phyloP scores from a whole-genome alignment of 2,329 filamentous ascomycete genomes.

The Aspergillus sp. region DNA sequence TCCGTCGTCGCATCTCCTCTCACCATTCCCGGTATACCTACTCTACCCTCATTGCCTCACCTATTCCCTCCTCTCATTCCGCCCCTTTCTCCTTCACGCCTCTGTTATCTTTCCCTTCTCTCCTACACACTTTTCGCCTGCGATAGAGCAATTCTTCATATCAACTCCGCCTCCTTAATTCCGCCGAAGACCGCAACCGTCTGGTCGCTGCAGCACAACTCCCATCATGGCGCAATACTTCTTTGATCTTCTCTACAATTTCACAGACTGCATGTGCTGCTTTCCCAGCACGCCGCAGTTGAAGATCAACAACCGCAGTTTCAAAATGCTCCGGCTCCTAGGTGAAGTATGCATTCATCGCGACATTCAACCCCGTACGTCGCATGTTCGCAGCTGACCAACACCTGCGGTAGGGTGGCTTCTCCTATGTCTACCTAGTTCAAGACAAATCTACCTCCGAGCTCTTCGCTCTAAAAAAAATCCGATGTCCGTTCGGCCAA shows the following conservation, averaged over 20 bases:
- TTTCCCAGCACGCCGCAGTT: conserved; percentile 92
- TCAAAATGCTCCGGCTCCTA: conserved; percentile 90
- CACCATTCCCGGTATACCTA: background rate
- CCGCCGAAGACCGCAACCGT: conserved; percentile 3
- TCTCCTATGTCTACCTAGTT: conserved; percentile 98
- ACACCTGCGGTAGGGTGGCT: conserved; percentile 68
- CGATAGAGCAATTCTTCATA: background rate
- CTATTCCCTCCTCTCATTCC: background rate
- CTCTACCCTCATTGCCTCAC: background rate
- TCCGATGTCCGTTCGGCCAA: conserved; percentile 94
- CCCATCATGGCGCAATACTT: conserved; percentile 73
- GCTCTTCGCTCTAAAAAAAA: conserved; percentile 96
- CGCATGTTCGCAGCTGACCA: background rate
- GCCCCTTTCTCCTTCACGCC: background rate
- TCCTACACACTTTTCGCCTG: background rate
- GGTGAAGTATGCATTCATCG: conserved; percentile 68
- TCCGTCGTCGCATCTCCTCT: background rate
- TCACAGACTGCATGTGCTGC: conserved; percentile 94
- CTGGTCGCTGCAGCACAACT: conserved; percentile 12
- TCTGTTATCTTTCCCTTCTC: background rate
- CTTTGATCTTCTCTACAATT: conserved; percentile 83
- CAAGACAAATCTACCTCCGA: conserved; percentile 82
- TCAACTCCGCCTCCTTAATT: background rate
- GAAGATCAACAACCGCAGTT: conserved; percentile 90
- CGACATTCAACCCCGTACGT: background rate